Conservation (phyloP, 805 yeast species). For the Lipomyces japonicus region DNA sequence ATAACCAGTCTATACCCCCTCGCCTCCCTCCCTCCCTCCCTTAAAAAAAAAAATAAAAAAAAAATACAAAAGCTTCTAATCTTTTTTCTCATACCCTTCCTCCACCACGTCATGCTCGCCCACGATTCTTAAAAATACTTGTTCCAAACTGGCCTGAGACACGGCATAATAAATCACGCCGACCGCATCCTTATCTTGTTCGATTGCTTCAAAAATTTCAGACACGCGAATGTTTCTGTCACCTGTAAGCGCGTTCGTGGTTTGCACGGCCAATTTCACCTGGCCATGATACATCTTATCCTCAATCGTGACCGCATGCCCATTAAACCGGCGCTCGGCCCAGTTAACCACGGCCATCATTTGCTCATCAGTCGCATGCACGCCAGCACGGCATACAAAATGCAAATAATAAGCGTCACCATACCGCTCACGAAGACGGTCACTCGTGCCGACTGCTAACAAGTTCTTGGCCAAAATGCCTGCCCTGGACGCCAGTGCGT, state of each 20-base stretch:
- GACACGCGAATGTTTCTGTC: conserved; percentile 28
- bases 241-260: conserved; percentile 19
- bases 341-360: conserved; percentile 32
- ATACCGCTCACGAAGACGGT: conserved; percentile 31
- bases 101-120: conserved; percentile 33
- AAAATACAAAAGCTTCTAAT: background rate
- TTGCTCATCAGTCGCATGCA: conserved; percentile 32
- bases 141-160: conserved; percentile 36
- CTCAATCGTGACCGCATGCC: conserved; percentile 31
- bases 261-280: conserved; percentile 34
- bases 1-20: too few species aligned
- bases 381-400: conserved; percentile 34
- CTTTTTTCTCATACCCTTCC: conserved; percentile 29
- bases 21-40: too few species aligned
- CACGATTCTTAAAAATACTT: conserved; percentile 37
- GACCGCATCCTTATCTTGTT: conserved; percentile 18
- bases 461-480: conserved; percentile 36
- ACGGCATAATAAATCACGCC: conserved; percentile 36
- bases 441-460: conserved; percentile 37
- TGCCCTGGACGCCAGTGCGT: conserved; percentile 38
- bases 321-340: conserved; percentile 30
- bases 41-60: conserved; percentile 1
- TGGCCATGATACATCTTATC: conserved; percentile 38
- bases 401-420: conserved; percentile 37
- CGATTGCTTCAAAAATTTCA: conserved; percentile 29